Evolutionary conservation across 768 basidiomycete genomes (phyloP), one percentile per base, ranked within the genome.

Genomic region (Strobilomyces dryophilus): DNA sequence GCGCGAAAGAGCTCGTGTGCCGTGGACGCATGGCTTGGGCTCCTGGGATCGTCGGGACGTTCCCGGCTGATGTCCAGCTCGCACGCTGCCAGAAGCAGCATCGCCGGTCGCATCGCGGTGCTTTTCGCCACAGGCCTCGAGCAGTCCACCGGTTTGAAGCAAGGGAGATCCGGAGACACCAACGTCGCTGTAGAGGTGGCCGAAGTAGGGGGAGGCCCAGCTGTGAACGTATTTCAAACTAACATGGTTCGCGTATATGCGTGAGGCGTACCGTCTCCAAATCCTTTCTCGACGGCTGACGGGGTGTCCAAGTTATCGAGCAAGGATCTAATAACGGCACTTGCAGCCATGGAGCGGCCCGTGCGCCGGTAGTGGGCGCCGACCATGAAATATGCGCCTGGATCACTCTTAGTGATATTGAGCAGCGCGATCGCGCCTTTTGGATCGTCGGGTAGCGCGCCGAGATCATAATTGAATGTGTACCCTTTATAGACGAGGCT

Each of bases 341-440:
- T 51, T 12, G 67, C 67, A 47, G 67, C 67, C 49, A 57, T 59
- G 50, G 67, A 53, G 31, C 67, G 69, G 48, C 66, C 67, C 43
- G 67, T 69, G 36, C 69, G 65, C 53, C 67, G 64, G 56, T 69
- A 69, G 58, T 67, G 69, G 29, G 69, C 67, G 11, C 61, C 58
- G 24, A 69, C 54, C 37, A 69, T 41, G 49, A 69, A 29, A 59
- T 69, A 69, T 51, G 67, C 54, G 36, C 67, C 69, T 12, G 67
- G 69, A 55, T 67, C 69, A 21, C 65, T 65, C 29, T 64, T 49
- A 40, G 69, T 69, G 31, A 56, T 48, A 37, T 41, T 53, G 41
- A 69, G 66, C 43, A 69, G 51, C 8, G 60, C 56, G 34, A 69
- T 65, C 34, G 59, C 59, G 35, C 63, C 58, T 34, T 57, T 51